Base-by-base conservation (phyloP, 2,329 filamentous ascomycete species). In the Colletotrichum gloeosporioides region DNA sequence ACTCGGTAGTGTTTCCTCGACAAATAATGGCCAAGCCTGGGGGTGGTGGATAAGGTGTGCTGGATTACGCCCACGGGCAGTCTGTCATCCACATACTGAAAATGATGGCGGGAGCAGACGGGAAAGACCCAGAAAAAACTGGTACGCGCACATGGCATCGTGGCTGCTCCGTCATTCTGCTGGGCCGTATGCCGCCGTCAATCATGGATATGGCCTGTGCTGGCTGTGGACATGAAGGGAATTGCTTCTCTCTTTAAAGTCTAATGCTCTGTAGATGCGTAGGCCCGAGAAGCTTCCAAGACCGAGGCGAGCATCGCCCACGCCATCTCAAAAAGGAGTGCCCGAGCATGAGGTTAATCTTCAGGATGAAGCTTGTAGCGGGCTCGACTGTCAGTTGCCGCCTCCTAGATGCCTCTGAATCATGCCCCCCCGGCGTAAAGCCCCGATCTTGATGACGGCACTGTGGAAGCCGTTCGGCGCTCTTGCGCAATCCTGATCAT, bases 1-100 rank as follows among this genome's bases (percentile, higher is more conserved):
- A 77, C 75, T 76, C 63, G 75, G 71, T 68, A 75, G 71, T 71
- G 75, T 77, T 75, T 75, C 75, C 65, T 75, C 63, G 66, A 75
- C 57, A 69, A 74, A 65, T 71, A 62, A 67, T 74, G 71, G 74
- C 59, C 72, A 71, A 75, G 66, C 71, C 66, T 29, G 44, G 49
- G 44, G 36, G 36, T 27, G 39, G 71, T 59, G 71, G 70, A 69
- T 22, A 59, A 34, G 34, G 22, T n/a, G 70, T 32, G 10, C 55
- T 69, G 18, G 27, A 18, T 29, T 49, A 36, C 34, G 25, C 68
- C 34, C 59, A 65, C 31, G n/a, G 59, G 16, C 16, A 32, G 59
- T 32, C 29, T 72, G 69, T 67, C 69, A 68, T 27, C 69, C 39
- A 55, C 53, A 12, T n/a, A 57, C 53, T 63, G 32, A 55, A 57